Conservation (phyloP, 1,139 yeast species). For the Blastobotrys illinoisensis region DNA sequence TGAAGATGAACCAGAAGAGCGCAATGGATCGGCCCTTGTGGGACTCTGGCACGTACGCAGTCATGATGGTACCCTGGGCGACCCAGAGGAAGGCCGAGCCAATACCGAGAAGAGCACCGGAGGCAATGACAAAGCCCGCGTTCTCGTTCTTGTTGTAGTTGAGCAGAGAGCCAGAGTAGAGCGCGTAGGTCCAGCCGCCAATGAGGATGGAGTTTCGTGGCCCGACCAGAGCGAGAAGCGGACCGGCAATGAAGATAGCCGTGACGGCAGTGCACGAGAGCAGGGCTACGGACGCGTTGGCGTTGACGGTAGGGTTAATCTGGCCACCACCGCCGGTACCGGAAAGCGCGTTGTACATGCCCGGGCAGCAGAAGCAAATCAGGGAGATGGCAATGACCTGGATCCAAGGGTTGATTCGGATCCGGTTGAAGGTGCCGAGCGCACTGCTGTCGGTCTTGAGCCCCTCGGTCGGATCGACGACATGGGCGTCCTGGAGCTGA, state of each 20-base stretch:
- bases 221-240: conserved; percentile 51
- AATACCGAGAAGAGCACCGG: conserved; percentile 57
- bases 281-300: conserved; percentile 39
- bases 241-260: conserved; percentile 55
- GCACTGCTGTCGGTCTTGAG: conserved; percentile 6
- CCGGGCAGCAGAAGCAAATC: conserved; percentile 35
- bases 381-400: conserved; percentile 28
- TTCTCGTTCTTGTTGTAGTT: conserved; percentile 45
- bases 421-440: conserved; percentile 8
- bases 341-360: conserved; percentile 50
- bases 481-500: background rate
- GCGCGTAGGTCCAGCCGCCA: conserved; percentile 54
- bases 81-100: conserved; percentile 58
- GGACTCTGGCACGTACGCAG: conserved; percentile 51
- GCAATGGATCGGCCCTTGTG: conserved; percentile 50
- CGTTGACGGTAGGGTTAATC: conserved; percentile 39
- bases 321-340: conserved; percentile 52
- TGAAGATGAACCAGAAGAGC: conserved; percentile 60
- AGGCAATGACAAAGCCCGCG: conserved; percentile 50
- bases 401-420: conserved; percentile 19
- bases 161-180: conserved; percentile 52
- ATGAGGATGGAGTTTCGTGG: conserved; percentile 43
- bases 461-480: conserved; percentile 8
- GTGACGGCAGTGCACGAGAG: conserved; percentile 45
- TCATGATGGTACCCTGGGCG: conserved; percentile 51